Base-by-base conservation (phyloP, 2,329 filamentous ascomycete species). In the Ascochyta viciae-villosae region DNA sequence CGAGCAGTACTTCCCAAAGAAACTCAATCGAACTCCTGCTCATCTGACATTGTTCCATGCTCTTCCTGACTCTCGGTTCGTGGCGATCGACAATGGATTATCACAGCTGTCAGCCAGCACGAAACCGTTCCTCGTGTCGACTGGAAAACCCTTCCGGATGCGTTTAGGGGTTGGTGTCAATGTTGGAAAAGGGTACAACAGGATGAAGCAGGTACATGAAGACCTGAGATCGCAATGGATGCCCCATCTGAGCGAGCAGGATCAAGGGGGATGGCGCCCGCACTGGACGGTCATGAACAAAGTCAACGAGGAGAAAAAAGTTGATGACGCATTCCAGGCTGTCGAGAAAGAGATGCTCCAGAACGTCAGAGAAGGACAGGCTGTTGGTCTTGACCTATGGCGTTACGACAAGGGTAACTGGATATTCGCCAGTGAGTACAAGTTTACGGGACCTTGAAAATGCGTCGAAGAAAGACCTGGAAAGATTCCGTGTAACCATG, bases 251-350 rank as follows among this genome's bases (percentile, higher is more conserved):
- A 80, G 77, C 35, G 71, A 76, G 54, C 78, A 80, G 63, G 79
- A 81, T 60, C 66, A 65, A n/a, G 72, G 72, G 3, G 73, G 71
- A 0, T 76, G 74, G 62, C 68, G 67, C 6, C 71, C 76, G 8
- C 79, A 80, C 48, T 81, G 78, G 70, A 81, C 78, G 10, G 71
- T 80, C 15, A 80, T 80, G 78, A 80, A 80, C 53, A 80, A 80
- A 58, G 77, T 78, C 3, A 73, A 77, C 35, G 75, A 78, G n/a
- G 72, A 76, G 49, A 60, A 63, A 13, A 72, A 71, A 40, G 75
- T 80, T 0, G 54, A 67, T 22, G 62, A 66, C 16, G 74, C 77
- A n/a, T 74, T 77, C 48, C 66, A 70, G 8, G 72, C 76, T 15
- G 63, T 79, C 19, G 57, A 67, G 31, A 54, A 62, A 27, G 67